A percentile compares a stretch with the other conserved stretches of the same genome.
Evolutionary conservation across 2,329 filamentous ascomycete species (phyloP).

Genomic region (Penicillium sp.): DNA sequence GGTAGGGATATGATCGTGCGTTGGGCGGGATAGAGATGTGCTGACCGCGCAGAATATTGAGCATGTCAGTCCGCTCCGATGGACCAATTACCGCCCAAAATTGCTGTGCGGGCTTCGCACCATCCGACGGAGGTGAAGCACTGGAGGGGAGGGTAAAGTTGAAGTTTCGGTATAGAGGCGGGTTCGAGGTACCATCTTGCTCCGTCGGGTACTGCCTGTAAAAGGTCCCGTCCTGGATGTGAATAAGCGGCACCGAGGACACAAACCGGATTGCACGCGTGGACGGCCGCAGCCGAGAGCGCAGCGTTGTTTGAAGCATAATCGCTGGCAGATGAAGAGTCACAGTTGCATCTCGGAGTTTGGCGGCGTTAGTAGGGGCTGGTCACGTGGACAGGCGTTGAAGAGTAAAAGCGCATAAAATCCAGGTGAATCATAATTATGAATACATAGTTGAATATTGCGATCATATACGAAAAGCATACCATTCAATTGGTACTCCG

Average conservation of each 20-base stretch:
- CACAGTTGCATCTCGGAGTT: neutral
- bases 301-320: slow-evolving; percentile 14
- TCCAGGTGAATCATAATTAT: neutral
- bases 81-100: slow-evolving; percentile 84
- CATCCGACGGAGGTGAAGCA: neutral
- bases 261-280: slow-evolving; percentile 4
- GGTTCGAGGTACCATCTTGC: slow-evolving; percentile 47
- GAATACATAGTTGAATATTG: neutral
- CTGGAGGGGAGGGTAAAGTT: slow-evolving; percentile 63
- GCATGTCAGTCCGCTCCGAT: slow-evolving; percentile 73
- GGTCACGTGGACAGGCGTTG: neutral
- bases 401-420: neutral
- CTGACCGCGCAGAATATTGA: slow-evolving; percentile 71
- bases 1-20: slow-evolving; percentile 71
- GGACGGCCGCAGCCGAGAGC: slow-evolving; percentile 5
- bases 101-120: slow-evolving; percentile 35
- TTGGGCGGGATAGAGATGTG: slow-evolving; percentile 69
- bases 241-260: slow-evolving; percentile 54
- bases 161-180: slow-evolving; percentile 66
- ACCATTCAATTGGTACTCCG: neutral
- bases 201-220: slow-evolving; percentile 66
- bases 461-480: neutral
- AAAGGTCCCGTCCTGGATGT: slow-evolving; percentile 74
- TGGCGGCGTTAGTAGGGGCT: neutral
- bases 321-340: neutral